Evolutionary conservation across 495 filamentous ascomycete species (phyloP), one percentile per base, ranked within the genome.

Genomic region (Penicillium steckii): DNA sequence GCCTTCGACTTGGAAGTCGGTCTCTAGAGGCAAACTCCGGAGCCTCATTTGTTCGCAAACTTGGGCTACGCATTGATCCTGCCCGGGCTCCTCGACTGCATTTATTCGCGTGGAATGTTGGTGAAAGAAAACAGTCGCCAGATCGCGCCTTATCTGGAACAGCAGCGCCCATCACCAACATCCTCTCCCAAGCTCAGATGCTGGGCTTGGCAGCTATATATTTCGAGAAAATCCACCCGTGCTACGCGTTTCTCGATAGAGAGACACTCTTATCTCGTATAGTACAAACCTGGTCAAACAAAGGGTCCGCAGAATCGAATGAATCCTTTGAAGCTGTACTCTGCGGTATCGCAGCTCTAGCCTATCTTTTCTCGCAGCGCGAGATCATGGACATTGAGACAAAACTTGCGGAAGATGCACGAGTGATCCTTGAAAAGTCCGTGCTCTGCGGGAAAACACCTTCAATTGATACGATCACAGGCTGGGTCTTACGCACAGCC

Each of bases 81-180:
- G 62, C 72, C 3, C 71, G 71, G 50, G 76, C 79, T 4, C 80
- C 79, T 5, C 64, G 76, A 37, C 51, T 83, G 49, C 78, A 82
- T 52, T 68, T 80, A 15, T 83, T 81, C 58, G 81, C 71, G 2
- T 84, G 80, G 80, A 81, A 83, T 56, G 60, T 74, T 8, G 78
- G 79, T 1, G 69, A 67, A 5, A 68, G 80, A 21, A 53, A 64
- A 8, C 55, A 65, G 18, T 55, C 61, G 3, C 51, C 56, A 25
- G 26, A 37, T 37, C 33, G 3, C n/a, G 33, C 33, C 3, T 15
- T 37, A 8, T 18, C 13, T 15, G 33, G 33, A 15, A 37, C 50
- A 22, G 32, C 59, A 40, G 44, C 38, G 24, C 54, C 50, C 7
- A 64, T 80, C 21, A 69, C 66, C 10, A 64, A 71, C 18, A 64